phyloP scores from a whole-genome alignment of 2,329 filamentous ascomycete species.

The Fusarium nanum region DNA sequence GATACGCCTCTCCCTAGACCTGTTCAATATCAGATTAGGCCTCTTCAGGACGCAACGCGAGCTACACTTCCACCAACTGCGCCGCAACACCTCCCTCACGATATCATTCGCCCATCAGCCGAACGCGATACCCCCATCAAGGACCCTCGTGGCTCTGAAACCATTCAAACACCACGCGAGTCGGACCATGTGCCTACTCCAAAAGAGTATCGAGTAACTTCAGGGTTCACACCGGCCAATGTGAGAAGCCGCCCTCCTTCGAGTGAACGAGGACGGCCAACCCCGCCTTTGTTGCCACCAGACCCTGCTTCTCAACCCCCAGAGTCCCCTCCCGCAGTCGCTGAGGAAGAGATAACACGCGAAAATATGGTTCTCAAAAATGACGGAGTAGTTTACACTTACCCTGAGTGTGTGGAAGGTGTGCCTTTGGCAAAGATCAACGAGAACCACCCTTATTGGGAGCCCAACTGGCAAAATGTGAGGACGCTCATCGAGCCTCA shows the following conservation, averaged over 20 bases:
- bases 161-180: slow-evolving; percentile 34
- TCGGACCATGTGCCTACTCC: slow-evolving; percentile 45
- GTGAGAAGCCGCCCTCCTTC: slow-evolving; percentile 46
- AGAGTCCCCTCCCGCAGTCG: slow-evolving; percentile 12
- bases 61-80: slow-evolving; percentile 28
- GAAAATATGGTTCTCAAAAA: slow-evolving; percentile 60
- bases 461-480: slow-evolving; percentile 62
- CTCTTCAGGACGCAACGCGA: slow-evolving; percentile 18
- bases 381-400: slow-evolving; percentile 62
- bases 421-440: slow-evolving; percentile 65
- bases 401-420: slow-evolving; percentile 64
- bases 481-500: slow-evolving; percentile 57
- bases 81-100: slow-evolving; percentile 22
- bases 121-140: slow-evolving; percentile 37
- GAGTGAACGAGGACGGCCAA: slow-evolving; percentile 44
- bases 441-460: slow-evolving; percentile 66
- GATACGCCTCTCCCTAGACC: slow-evolving; percentile 16
- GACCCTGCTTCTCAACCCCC: slow-evolving; percentile 46
- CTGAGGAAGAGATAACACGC: slow-evolving; percentile 56
- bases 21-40: slow-evolving; percentile 15
- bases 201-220: slow-evolving; percentile 43
- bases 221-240: slow-evolving; percentile 51
- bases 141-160: slow-evolving; percentile 21
- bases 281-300: slow-evolving; percentile 44
- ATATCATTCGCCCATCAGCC: slow-evolving; percentile 38